Evolutionary conservation across 2,329 filamentous ascomycete genomes (phyloP).

Genomic region (Stachybotrys chartarum): DNA sequence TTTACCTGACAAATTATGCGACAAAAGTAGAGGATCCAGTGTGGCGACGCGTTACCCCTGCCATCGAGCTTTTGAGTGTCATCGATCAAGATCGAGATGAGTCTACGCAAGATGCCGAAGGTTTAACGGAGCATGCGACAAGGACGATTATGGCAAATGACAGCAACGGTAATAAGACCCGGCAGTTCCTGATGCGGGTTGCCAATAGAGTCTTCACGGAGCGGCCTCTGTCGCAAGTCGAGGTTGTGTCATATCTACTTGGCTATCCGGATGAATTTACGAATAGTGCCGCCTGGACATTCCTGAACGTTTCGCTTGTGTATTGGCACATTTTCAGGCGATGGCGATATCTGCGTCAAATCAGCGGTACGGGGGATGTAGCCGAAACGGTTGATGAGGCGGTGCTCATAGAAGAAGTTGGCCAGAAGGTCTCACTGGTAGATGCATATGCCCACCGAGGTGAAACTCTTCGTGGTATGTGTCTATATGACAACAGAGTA

Average conservation of each 20-base stretch:
- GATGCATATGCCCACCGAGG: constrained; percentile 2
- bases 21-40: constrained; percentile 3
- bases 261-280: constrained; percentile 5
- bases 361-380: not conserved
- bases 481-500: constrained; percentile 3
- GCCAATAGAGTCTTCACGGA: constrained; percentile 7
- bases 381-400: constrained; percentile 1
- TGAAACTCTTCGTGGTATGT: not conserved
- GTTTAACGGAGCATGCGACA: too few relatives aligned
- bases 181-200: constrained; percentile 4
- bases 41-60: constrained; percentile 1
- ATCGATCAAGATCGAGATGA: not conserved
- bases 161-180: not conserved
- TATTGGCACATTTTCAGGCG: constrained; percentile 5
- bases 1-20: constrained; percentile 4
- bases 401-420: not conserved
- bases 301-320: not conserved
- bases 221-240: constrained; percentile 4
- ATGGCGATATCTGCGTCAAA: constrained; percentile 3
- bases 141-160: too few relatives aligned
- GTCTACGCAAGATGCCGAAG: constrained; percentile 1
- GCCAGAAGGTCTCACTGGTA: not conserved
- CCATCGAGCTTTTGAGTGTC: not conserved
- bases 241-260: constrained; percentile 4
- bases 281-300: constrained; percentile 2